These are phyloP conservation scores for Fallopia convolvulus DNA, from an alignment of 148 eudicot species.

Conservation along the genomic window DNA sequence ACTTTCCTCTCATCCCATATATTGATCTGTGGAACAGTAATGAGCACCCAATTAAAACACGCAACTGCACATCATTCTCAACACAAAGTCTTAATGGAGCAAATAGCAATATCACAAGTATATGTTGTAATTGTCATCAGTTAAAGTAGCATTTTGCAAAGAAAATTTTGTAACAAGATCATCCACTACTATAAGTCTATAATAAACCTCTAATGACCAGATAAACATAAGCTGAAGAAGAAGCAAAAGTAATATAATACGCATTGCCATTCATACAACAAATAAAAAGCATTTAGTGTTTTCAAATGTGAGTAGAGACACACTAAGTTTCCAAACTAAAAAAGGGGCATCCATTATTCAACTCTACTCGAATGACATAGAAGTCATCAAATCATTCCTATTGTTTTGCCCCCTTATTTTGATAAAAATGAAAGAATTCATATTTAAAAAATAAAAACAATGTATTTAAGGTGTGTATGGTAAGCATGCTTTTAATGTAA, in stretches of 20 bases:
- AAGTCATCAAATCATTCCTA: neutral
- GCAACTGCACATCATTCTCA: neutral
- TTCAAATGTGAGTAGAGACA: neutral
- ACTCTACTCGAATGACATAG: neutral
- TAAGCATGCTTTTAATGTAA: neutral
- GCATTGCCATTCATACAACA: too few relatives aligned
- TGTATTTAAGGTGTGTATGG: neutral
- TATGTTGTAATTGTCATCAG: neutral
- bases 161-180: too few relatives aligned
- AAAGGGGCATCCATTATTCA: neutral
- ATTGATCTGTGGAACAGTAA: conserved; percentile 35
- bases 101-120: too few relatives aligned
- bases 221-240: too few relatives aligned
- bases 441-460: too few relatives aligned
- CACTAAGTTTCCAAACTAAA: neutral
- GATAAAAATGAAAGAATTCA: neutral
- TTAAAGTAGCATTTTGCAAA: neutral
- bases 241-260: too few relatives aligned
- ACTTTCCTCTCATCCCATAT: conserved; percentile 95
- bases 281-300: too few relatives aligned
- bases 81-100: neutral
- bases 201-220: too few relatives aligned
- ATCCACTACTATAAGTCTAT: too few relatives aligned
- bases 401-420: neutral
- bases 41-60: neutral